A percentile compares a stretch with the other conserved stretches of the same genome.
Conservation (phyloP, 1,284 basidiomycete species). For the Melampsora larici-populina region DNA sequence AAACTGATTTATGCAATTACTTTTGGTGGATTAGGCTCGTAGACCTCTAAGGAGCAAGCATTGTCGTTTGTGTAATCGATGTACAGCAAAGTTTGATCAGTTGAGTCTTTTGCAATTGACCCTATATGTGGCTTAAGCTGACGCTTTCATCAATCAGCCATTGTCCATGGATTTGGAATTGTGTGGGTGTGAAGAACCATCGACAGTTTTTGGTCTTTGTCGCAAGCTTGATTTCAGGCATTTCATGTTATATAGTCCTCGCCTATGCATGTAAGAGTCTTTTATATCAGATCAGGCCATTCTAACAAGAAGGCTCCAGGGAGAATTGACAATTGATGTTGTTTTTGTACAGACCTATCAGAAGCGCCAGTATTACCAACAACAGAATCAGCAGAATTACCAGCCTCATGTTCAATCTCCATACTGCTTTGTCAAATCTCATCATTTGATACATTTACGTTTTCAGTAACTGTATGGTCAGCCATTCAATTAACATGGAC, state of each 20-base stretch:
- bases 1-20: not conserved
- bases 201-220: conserved; percentile 92
- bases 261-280: conserved; percentile 67
- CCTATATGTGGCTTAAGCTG: conserved; percentile 33
- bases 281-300: conserved; percentile 42
- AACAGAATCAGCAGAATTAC: conserved; percentile 57
- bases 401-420: conserved; percentile 66
- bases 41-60: conserved; percentile 93
- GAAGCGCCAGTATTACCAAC: conserved; percentile 56
- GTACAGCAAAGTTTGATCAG: conserved; percentile 86
- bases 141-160: conserved; percentile 61
- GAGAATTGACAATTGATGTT: conserved; percentile 56
- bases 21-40: conserved; percentile 60
- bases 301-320: conserved; percentile 48
- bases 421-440: conserved; percentile 63
- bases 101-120: conserved; percentile 57
- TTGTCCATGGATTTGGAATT: conserved; percentile 99
- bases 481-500: conserved; percentile 93
- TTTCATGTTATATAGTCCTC: conserved; percentile 75
- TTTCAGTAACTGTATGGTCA: conserved; percentile 76
- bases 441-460: conserved; percentile 72
- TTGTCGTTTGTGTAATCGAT: conserved; percentile 85
- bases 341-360: conserved; percentile 51
- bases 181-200: conserved; percentile 91
- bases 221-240: conserved; percentile 72